phyloP scores from a whole-genome alignment of 1,139 yeast genomes.

The Blastobotrys malaysiensis region DNA sequence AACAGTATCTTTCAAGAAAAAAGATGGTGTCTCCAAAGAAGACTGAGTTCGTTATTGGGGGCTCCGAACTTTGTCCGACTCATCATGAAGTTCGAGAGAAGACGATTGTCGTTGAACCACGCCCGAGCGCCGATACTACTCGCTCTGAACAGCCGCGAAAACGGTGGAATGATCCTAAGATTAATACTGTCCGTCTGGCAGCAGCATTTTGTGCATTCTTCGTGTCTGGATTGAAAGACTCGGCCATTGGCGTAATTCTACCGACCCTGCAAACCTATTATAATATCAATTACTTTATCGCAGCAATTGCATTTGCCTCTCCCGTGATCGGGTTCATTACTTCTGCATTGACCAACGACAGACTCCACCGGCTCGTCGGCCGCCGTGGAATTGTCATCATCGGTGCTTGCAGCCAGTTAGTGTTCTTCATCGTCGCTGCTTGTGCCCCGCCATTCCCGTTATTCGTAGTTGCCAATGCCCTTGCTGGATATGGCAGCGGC shows the following conservation, averaged over 20 bases:
- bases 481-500: slow-evolving; percentile 58
- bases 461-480: slow-evolving; percentile 47
- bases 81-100: not conserved
- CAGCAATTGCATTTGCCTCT: slow-evolving; percentile 28
- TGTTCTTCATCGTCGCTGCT: slow-evolving; percentile 40
- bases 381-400: slow-evolving; percentile 36
- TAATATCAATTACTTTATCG: slow-evolving; percentile 23
- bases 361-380: slow-evolving; percentile 40
- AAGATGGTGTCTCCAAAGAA: not conserved
- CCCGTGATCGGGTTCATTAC: slow-evolving; percentile 35
- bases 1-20: too few species aligned
- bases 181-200: slow-evolving; percentile 25
- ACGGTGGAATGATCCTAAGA: slow-evolving; percentile 14
- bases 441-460: slow-evolving; percentile 38
- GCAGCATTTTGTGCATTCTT: slow-evolving; percentile 20
- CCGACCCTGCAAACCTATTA: slow-evolving; percentile 23
- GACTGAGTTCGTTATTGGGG: not conserved
- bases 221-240: slow-evolving; percentile 20
- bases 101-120: not conserved
- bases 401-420: slow-evolving; percentile 37
- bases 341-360: slow-evolving; percentile 35
- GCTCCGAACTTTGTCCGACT: not conserved
- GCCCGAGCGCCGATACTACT: not conserved
- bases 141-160: not conserved
- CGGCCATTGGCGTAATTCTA: slow-evolving; percentile 19